Evolutionary conservation across 805 yeast genomes (phyloP).

Genomic region (Ascoidea tarda): DNA sequence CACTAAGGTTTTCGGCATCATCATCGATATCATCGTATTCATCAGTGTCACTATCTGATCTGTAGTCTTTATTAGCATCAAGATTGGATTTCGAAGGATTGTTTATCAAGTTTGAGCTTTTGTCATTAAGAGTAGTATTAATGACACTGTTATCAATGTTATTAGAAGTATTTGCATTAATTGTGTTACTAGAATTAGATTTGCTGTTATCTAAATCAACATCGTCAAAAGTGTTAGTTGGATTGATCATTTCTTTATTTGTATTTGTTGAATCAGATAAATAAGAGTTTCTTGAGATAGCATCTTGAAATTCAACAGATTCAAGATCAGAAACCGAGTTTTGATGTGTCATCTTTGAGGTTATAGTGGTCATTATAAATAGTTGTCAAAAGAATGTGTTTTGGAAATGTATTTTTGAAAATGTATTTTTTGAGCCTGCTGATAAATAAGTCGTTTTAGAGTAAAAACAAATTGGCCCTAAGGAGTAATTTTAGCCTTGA

Average conservation of each 20-base stretch:
- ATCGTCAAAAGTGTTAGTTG: not conserved
- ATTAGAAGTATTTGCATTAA: not conserved
- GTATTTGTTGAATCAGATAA: not conserved
- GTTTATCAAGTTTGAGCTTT: no score
- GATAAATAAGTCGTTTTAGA: no score
- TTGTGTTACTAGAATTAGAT: not conserved
- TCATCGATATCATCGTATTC: not conserved
- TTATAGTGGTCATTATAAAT: no score
- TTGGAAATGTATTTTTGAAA: no score
- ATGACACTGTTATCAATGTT: no score
- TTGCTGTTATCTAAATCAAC: not conserved
- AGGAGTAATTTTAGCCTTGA: no score
- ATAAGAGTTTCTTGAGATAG: not conserved
- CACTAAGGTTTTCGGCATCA: not conserved
- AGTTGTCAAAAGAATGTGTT: no score
- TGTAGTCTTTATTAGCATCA: not conserved
- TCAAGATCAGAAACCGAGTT: not conserved
- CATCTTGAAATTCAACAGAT: not conserved
- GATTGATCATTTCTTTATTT: not conserved
- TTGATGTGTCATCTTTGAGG: not conserved
- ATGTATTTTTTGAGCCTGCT: no score
- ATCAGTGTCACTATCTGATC: not conserved
- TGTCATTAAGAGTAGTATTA: not conserved
- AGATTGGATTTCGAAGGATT: no score
- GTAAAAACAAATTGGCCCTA: no score